These are phyloP conservation scores for Pleomassaria siparia DNA, from an alignment of 2,329 filamentous ascomycete species.

Conservation along the genomic window DNA sequence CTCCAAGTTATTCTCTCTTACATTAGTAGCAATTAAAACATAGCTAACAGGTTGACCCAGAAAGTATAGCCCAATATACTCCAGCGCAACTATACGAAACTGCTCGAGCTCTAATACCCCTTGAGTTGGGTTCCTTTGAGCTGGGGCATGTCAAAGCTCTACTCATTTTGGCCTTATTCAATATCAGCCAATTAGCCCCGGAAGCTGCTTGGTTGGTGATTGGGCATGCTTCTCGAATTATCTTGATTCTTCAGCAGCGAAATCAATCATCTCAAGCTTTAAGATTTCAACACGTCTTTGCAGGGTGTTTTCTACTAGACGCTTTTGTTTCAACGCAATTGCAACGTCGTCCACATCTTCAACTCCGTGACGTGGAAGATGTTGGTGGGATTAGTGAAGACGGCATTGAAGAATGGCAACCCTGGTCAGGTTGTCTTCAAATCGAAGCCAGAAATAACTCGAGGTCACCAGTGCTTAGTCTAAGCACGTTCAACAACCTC, in stretches of 20 bases:
- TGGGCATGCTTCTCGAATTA: constrained; percentile 62
- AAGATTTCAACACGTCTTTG: constrained; percentile 47
- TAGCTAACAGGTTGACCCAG: background rate
- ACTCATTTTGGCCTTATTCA: constrained; percentile 59
- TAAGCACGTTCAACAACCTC: constrained; percentile 58
- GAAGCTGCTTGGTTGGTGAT: constrained; percentile 65
- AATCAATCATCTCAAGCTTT: constrained; percentile 30
- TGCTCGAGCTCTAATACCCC: constrained; percentile 33
- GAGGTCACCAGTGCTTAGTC: constrained; percentile 42
- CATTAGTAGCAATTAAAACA: background rate
- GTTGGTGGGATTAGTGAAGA: constrained; percentile 61
- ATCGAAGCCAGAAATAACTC: constrained; percentile 24
- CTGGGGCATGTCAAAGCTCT: constrained; percentile 47
- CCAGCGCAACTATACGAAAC: constrained; percentile 27
- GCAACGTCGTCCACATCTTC: constrained; percentile 54
- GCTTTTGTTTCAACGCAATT: constrained; percentile 58
- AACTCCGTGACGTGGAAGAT: constrained; percentile 50
- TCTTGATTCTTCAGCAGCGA: constrained; percentile 48
- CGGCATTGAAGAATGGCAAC: constrained; percentile 73
- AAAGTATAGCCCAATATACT: constrained; percentile 9
- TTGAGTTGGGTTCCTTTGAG: constrained; percentile 34
- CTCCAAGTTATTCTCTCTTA: background rate
- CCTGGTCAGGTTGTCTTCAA: constrained; percentile 61
- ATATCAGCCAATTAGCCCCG: constrained; percentile 61
- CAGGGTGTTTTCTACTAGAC: constrained; percentile 66